Evolutionary conservation across 2,329 filamentous ascomycete genomes (phyloP).

Genomic region (Talaromyces sp.): DNA sequence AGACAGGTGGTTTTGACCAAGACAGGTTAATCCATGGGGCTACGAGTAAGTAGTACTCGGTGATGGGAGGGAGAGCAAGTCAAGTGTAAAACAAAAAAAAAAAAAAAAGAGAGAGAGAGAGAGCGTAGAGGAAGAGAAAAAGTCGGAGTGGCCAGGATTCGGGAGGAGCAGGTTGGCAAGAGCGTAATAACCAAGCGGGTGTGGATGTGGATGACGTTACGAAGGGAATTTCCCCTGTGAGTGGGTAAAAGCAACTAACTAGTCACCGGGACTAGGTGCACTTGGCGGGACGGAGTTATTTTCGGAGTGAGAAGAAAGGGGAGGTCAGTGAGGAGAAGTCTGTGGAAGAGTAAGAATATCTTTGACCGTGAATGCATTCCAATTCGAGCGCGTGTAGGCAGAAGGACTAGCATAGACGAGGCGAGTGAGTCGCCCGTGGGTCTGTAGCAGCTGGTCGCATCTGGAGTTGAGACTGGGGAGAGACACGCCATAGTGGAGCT

Average conservation of each 20-base stretch:
- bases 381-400: no score
- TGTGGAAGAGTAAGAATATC: no score
- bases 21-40: conserved; percentile 19
- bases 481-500: no score
- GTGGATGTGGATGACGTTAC: conserved; percentile 20
- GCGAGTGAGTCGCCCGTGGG: no score
- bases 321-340: no score
- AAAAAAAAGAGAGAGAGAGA: neutral
- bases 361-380: no score
- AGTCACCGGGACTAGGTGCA: conserved; percentile 4
- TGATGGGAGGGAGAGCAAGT: no score
- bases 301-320: no score
- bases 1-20: neutral
- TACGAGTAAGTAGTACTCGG: neutral
- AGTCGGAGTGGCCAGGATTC: neutral
- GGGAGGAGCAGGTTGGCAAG: conserved; percentile 5
- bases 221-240: neutral
- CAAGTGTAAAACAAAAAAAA: neutral
- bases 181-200: conserved; percentile 6
- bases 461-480: no score
- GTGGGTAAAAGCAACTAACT: neutral
- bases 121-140: neutral
- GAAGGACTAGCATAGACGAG: no score
- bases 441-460: no score
- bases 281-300: neutral